phyloP scores from a whole-genome alignment of 441 rosid species.

The Adansonia rubrostipa region DNA sequence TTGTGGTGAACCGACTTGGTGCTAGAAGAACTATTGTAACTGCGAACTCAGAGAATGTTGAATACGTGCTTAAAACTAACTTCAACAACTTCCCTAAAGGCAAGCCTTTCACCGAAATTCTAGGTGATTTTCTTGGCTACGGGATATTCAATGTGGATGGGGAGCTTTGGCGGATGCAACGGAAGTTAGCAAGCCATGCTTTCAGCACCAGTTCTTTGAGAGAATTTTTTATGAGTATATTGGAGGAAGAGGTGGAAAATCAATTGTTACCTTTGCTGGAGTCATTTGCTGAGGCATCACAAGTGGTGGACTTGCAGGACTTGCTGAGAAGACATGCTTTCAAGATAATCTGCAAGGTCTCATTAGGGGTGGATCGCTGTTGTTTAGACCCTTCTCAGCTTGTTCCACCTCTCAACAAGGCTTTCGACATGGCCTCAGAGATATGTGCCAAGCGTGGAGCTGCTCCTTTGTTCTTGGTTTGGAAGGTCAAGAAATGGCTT shows the following conservation, averaged over 20 bases:
- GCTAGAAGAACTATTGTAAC: constrained; percentile 64
- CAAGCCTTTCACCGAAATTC: constrained; percentile 64
- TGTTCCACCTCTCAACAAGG: constrained; percentile 44
- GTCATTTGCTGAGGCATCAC: constrained; percentile 25
- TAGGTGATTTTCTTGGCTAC: constrained; percentile 72
- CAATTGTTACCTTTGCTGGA: constrained; percentile 47
- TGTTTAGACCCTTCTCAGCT: constrained; percentile 43
- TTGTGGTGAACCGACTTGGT: constrained; percentile 61
- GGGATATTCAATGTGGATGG: constrained; percentile 70
- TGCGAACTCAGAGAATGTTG: constrained; percentile 59
- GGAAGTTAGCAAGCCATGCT: constrained; percentile 58
- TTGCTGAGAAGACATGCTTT: constrained; percentile 52
- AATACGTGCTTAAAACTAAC: constrained; percentile 63
- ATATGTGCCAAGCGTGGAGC: constrained; percentile 69
- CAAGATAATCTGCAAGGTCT: constrained; percentile 52
- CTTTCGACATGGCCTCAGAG: constrained; percentile 67
- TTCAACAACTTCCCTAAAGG: constrained; percentile 70
- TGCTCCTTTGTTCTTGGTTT: constrained; percentile 58
- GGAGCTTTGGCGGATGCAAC: constrained; percentile 52
- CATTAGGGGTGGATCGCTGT: constrained; percentile 51
- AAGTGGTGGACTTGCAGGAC: constrained; percentile 54
- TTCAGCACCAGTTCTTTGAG: constrained; percentile 50
- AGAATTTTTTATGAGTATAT: constrained; percentile 36
- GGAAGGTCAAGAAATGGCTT: constrained; percentile 72
- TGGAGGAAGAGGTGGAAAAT: constrained; percentile 43